Base-by-base conservation (phyloP, 2,329 filamentous ascomycete genomes). In the Trichoderma brevicompactum region DNA sequence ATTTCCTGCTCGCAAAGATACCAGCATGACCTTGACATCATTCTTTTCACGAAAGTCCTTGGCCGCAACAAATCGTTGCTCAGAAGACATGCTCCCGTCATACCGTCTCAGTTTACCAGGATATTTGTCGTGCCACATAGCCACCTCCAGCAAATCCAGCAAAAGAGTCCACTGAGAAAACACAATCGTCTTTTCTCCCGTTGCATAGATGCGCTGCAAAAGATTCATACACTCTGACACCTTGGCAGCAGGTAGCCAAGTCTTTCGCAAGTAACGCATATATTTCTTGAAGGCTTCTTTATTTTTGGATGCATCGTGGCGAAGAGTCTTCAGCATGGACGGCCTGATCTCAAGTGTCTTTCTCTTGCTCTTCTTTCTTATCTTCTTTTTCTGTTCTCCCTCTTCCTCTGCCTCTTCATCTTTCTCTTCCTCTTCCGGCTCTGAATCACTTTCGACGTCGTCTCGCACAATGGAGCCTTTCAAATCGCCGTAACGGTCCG, bases 141-240 rank as follows among this genome's bases (percentile, higher is more conserved):
- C 95, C 2, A 90, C 83, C 73, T 94, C 86, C 34, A 97, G 81
- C 52, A 93, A 82, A 68, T 89, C 84, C 8, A 94, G 82, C 73
- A 92, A 89, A 0, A 86, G 85, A 0, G 90, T 92, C 89, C 91
- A 94, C 74, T 94, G 90, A 1, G 86, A 90, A 77, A 93, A 94
- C 50, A 94, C 82, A 69, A 94, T 86, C 1, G 89, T 87, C 75
- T 93, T 92, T 64, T 87, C 89, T 13, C 82, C 77, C 6, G 82
- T 78, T 56, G 89, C 86, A 56, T 81, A 80, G 9, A 89, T 88
- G 0, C 89, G 87, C 43, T 84, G 84, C 5, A 97, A 79, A 64
- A 97, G 90, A 59, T 87, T 85, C 70, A 95, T 81, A 15, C 96
- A 82, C 8, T 90, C 89, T 67, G 92, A 88, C 5, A 94, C 92